A percentile compares a stretch with the other conserved stretches of the same genome.
Conservation (phyloP, 768 basidiomycete genomes). For the Trametopsis cervina region DNA sequence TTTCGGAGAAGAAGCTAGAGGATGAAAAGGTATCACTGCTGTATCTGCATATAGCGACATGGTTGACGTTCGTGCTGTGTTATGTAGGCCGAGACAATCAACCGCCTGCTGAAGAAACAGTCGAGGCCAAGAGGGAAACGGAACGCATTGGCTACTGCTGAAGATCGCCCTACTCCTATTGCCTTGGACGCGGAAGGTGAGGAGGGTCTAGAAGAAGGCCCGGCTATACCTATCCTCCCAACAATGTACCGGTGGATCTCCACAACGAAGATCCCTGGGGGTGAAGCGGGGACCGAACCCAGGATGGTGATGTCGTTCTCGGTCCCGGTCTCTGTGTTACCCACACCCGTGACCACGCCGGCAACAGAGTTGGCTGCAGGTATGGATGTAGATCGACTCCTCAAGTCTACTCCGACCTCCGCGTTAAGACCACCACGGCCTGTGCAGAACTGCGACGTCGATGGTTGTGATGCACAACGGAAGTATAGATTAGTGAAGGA, state of each 20-base stretch:
- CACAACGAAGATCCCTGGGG: slow-evolving; percentile 32
- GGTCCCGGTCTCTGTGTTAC: slow-evolving; percentile 36
- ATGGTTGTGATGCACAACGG: slow-evolving; percentile 46
- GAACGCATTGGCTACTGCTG: slow-evolving; percentile 39
- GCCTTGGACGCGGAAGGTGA: slow-evolving; percentile 32
- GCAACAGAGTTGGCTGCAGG: neutral
- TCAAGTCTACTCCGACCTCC: neutral
- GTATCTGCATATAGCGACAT: neutral
- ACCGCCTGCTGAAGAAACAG: slow-evolving; percentile 82
- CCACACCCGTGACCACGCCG: slow-evolving; percentile 3
- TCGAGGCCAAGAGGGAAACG: slow-evolving; percentile 60
- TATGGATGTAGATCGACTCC: slow-evolving; percentile 14
- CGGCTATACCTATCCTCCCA: slow-evolving; percentile 27
- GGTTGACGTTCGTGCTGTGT: neutral
- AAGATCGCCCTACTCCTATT: slow-evolving; percentile 32
- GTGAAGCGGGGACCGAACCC: slow-evolving; percentile 8
- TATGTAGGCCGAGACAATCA: slow-evolving; percentile 75
- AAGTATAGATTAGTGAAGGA: slow-evolving; percentile 65
- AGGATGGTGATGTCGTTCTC: slow-evolving; percentile 47
- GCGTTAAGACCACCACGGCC: slow-evolving; percentile 2
- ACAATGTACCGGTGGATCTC: slow-evolving; percentile 73
- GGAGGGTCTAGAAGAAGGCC: slow-evolving; percentile 34
- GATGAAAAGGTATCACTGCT: slow-evolving; percentile 61
- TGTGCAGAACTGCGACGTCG: slow-evolving; percentile 40
- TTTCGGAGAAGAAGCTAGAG: slow-evolving; percentile 78